A percentile compares a stretch with the other conserved stretches of the same genome.
Evolutionary conservation across 2,329 filamentous ascomycete species (phyloP).

Genomic region (Elsinoe fawcettii): DNA sequence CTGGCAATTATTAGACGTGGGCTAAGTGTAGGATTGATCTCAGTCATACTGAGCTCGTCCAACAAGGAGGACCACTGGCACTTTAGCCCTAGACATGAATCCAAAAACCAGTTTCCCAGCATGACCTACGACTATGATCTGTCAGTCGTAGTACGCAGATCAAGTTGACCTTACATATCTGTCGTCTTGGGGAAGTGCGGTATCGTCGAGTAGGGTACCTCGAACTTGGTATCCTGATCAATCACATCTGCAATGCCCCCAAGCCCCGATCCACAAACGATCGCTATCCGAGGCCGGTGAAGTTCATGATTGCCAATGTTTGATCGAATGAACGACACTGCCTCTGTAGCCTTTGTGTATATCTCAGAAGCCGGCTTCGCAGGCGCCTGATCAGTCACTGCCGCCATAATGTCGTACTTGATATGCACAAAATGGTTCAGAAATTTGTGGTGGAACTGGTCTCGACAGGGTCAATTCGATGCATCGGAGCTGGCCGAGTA

Average conservation of each 20-base stretch:
- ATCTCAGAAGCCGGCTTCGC: constrained; percentile 19
- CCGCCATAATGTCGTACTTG: constrained; percentile 15
- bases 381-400: constrained; percentile 15
- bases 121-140: constrained; percentile 43
- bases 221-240: constrained; percentile 41
- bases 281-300: constrained; percentile 48
- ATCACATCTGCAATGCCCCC: constrained; percentile 54
- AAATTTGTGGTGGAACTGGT: not conserved
- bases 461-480: not conserved
- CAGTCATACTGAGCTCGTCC: constrained; percentile 55
- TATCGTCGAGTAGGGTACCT: constrained; percentile 51
- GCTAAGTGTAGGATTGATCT: not conserved
- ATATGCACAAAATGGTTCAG: not conserved
- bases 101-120: constrained; percentile 59
- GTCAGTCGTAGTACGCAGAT: not conserved
- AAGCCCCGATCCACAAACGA: constrained; percentile 58
- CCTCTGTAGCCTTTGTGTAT: constrained; percentile 42
- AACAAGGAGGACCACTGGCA: constrained; percentile 55
- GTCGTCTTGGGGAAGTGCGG: constrained; percentile 55
- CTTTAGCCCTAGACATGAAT: constrained; percentile 44
- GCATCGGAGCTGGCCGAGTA: constrained; percentile 3
- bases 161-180: constrained; percentile 36
- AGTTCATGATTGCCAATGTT: constrained; percentile 45
- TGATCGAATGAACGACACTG: constrained; percentile 43
- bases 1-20: constrained; percentile 30